Conservation (phyloP, 2,329 filamentous ascomycete genomes). For the Chaetomium sp. region DNA sequence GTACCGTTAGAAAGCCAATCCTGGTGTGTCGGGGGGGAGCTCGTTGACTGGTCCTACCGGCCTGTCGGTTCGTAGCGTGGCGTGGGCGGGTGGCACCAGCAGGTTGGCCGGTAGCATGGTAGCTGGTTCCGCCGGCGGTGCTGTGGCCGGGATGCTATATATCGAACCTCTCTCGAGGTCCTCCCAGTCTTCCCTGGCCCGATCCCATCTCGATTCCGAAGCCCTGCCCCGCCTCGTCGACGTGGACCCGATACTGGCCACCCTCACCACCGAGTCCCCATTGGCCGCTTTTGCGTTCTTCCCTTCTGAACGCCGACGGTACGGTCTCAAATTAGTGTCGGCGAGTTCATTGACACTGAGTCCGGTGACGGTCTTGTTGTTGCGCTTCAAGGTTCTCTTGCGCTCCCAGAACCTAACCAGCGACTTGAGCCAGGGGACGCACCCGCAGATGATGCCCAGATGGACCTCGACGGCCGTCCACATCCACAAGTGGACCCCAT, state of each 20-base stretch:
- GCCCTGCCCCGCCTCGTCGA: constrained; percentile 2
- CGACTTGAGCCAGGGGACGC: constrained; percentile 42
- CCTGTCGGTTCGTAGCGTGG: too few species aligned
- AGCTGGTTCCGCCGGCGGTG: background rate
- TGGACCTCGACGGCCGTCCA: constrained; percentile 48
- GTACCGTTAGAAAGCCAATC: background rate
- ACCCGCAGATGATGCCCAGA: constrained; percentile 47
- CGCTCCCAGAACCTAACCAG: constrained; percentile 30
- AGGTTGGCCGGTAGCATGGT: too few species aligned
- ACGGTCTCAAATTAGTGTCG: background rate
- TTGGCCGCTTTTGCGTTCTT: background rate
- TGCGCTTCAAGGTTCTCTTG: background rate
- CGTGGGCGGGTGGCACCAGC: too few species aligned
- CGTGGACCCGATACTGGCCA: background rate
- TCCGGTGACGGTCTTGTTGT: background rate
- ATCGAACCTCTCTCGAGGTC: constrained; percentile 19
- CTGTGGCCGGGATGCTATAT: background rate
- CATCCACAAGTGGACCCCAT: constrained; percentile 46
- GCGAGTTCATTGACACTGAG: background rate
- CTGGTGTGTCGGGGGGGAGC: background rate
- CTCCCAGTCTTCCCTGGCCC: constrained; percentile 6
- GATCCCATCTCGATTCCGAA: background rate
- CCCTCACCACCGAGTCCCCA: background rate
- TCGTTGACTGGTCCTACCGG: too few species aligned
- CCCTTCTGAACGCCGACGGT: background rate